These are phyloP conservation scores for Sporothrix sp. DNA, from an alignment of 2,329 filamentous ascomycete genomes.

Conservation along the genomic window DNA sequence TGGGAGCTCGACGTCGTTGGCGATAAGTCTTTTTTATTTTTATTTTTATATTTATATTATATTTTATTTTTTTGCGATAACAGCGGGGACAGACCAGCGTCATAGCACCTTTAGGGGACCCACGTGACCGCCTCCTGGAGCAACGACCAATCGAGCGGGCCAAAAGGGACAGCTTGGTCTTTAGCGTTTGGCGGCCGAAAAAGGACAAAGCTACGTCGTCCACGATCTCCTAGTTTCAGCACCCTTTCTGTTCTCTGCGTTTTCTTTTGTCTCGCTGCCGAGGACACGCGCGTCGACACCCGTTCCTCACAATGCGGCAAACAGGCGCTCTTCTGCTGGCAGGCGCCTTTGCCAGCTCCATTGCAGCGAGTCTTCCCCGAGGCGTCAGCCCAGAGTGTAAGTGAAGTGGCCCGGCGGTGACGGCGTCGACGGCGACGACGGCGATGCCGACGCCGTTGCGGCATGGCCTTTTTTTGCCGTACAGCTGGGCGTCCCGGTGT, in stretches of 20 bases:
- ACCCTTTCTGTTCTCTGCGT: background rate
- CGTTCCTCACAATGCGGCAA: constrained; percentile 34
- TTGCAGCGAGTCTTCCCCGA: constrained; percentile 60
- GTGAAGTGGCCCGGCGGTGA: constrained; percentile 27
- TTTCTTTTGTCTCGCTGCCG: background rate
- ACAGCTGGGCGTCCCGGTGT: no score
- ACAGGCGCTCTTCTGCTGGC: constrained; percentile 40
- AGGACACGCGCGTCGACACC: constrained; percentile 4
- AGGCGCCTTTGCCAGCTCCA: constrained; percentile 40
- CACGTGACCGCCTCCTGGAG: constrained; percentile 6
- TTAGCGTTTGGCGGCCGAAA: constrained; percentile 5
- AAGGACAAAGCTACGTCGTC: no score
- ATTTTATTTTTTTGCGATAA: constrained; percentile 16
- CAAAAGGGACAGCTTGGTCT: constrained; percentile 19
- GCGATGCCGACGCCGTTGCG: no score
- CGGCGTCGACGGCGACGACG: background rate
- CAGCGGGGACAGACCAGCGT: constrained; percentile 1
- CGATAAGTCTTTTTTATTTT: constrained; percentile 16
- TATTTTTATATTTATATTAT: no score
- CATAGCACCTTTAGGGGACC: background rate
- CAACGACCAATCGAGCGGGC: constrained; percentile 10
- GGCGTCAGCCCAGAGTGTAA: constrained; percentile 88
- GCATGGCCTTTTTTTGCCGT: no score
- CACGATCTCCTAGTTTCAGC: background rate
- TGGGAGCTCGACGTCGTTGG: background rate